A percentile compares a stretch with the other conserved stretches of the same genome.
These are phyloP conservation scores for Magnusiomyces clavatus DNA, from an alignment of 1,139 yeast species.

Conservation along the genomic window DNA sequence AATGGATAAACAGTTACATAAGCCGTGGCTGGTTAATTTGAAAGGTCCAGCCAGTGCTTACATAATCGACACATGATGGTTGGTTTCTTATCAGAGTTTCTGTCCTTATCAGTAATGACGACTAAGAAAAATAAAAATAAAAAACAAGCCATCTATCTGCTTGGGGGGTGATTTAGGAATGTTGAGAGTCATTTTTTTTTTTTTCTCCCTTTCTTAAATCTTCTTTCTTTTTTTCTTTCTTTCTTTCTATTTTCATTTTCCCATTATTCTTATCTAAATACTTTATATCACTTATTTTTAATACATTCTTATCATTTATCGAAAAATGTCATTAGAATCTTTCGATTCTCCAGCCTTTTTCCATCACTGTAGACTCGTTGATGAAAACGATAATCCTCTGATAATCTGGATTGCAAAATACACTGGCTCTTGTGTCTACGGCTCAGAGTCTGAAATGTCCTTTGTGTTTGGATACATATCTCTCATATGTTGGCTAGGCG, in stretches of 20 bases:
- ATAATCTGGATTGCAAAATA: slow-evolving; percentile 26
- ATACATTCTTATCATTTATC: slow-evolving; percentile 3
- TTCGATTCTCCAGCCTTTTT: background rate
- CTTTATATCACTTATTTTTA: background rate
- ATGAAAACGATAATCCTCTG: slow-evolving; percentile 16
- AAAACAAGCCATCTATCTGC: background rate
- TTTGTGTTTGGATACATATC: slow-evolving; percentile 43
- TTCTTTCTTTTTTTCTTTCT: background rate
- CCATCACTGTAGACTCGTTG: slow-evolving; percentile 10
- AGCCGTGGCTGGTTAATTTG: background rate
- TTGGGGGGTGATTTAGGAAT: background rate
- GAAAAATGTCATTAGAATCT: no score
- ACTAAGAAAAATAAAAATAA: background rate
- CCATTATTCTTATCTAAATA: background rate
- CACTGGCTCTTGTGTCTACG: slow-evolving; percentile 29
- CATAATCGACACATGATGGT: no score
- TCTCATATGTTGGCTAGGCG: slow-evolving; percentile 67
- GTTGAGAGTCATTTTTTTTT: background rate
- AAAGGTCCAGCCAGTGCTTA: background rate
- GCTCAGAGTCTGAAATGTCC: slow-evolving; percentile 24
- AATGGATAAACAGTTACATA: no score
- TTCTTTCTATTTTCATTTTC: background rate
- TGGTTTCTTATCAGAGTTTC: no score
- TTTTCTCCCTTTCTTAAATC: background rate
- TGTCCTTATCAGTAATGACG: no score